Conservation (phyloP, 306 rosid genomes). For the Psophocarpus tetragonolobus region DNA sequence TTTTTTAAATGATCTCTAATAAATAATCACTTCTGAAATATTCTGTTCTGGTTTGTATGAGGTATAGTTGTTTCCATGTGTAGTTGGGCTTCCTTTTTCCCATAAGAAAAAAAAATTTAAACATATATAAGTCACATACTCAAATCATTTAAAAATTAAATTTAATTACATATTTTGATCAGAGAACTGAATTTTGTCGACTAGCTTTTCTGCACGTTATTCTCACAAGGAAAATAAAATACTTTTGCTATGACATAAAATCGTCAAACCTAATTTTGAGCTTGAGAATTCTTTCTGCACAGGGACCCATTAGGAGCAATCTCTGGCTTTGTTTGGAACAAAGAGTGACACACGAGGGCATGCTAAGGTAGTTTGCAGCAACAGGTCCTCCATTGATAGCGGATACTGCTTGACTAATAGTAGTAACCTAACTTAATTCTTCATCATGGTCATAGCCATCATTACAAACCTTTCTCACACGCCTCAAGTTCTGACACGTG, state of each 20-base stretch:
- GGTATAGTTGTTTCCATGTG: too few relatives aligned
- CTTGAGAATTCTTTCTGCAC: too few relatives aligned
- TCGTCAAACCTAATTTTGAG: not conserved
- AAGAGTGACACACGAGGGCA: not conserved
- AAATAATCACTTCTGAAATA: too few relatives aligned
- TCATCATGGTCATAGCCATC: not conserved
- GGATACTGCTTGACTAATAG: constrained; percentile 30
- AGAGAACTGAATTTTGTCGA: not conserved
- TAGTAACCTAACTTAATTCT: not conserved
- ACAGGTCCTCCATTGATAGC: constrained; percentile 47
- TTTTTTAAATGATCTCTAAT: too few relatives aligned
- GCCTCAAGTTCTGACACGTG: not conserved
- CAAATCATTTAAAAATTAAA: too few relatives aligned
- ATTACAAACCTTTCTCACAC: not conserved
- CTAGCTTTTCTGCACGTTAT: not conserved
- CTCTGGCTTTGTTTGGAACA: not conserved
- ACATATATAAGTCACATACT: too few relatives aligned
- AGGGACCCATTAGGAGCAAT: not conserved
- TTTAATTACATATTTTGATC: too few relatives aligned
- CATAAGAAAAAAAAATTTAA: too few relatives aligned
- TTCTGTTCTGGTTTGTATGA: too few relatives aligned
- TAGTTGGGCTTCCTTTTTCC: too few relatives aligned
- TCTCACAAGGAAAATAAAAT: not conserved
- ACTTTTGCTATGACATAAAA: not conserved
- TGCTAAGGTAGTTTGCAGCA: not conserved